These are phyloP conservation scores for Vigna angularis DNA, from an alignment of 306 rosid genomes.

Conservation along the genomic window DNA sequence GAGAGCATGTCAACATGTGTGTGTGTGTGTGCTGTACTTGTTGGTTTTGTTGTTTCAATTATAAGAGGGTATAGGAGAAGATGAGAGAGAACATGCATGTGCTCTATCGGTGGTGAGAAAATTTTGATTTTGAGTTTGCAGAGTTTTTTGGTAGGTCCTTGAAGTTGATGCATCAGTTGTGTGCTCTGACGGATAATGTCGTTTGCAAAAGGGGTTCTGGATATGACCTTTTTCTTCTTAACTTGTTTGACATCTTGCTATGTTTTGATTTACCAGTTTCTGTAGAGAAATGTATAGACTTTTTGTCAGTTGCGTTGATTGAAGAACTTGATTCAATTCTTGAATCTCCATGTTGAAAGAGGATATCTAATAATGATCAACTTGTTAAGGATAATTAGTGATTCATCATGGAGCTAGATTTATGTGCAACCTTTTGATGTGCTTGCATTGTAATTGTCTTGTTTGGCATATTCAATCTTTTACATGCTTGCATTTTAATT, in stretches of 20 bases:
- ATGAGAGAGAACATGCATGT: constrained; percentile 35
- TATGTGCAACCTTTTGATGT: neutral
- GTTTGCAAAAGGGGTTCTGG: constrained; percentile 19
- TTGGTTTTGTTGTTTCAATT: constrained; percentile 25
- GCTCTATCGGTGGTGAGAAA: constrained; percentile 18
- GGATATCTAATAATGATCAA: constrained; percentile 3
- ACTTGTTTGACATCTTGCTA: neutral
- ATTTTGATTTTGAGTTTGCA: constrained; percentile 10
- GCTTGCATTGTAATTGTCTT: neutral
- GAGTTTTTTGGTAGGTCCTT: constrained; percentile 31
- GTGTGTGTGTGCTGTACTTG: constrained; percentile 20
- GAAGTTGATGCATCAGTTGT: constrained; percentile 24
- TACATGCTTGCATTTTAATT: constrained; percentile 29
- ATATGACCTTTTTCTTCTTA: constrained; percentile 20
- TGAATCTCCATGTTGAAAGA: constrained; percentile 3
- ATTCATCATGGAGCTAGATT: constrained; percentile 17
- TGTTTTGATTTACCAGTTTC: neutral
- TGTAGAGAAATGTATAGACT: neutral
- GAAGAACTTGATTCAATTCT: constrained; percentile 20
- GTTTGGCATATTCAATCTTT: constrained; percentile 24
- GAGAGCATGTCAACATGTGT: constrained; percentile 1
- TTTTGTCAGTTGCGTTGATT: neutral
- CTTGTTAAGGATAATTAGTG: constrained; percentile 21
- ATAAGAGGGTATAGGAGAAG: neutral
- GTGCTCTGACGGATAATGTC: constrained; percentile 25